Base-by-base conservation (phyloP, 306 rosid species). In the Gynostemma pentaphyllum region DNA sequence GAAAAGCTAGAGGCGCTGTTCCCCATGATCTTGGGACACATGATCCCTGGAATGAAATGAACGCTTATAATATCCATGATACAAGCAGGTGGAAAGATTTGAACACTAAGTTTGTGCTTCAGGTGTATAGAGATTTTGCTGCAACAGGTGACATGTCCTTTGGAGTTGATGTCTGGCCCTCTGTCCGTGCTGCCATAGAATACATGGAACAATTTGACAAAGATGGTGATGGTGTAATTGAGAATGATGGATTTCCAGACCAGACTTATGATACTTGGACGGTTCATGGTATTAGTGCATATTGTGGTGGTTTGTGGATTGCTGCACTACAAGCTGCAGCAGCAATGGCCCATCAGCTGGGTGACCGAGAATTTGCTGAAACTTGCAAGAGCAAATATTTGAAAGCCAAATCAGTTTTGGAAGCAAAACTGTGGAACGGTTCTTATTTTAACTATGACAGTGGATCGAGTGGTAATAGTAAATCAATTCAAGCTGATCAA, bases 321-420 rank as follows among this genome's bases (percentile, higher is more conserved):
- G 95, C 98, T 32, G 94, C 98, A 51, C 92, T 92, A 56, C 98
- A 92, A 75, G 96, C 98, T 69, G 96, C 98, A 63, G 96, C 98
- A 57, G 90, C 88, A 15, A 92, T 92, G 98, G 98, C 98, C 72
- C 54, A 75, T 77, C 80, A 82, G 66, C 73, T 92, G 2, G 96
- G 94, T 16, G 96, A 88, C 76, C 79, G 15, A 55, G 75, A 77
- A 16, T 92, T 92, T 74, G 96, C 96, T 0, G 96, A 88, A 72
- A 78, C 80, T 67, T 88, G 96, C 84, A 92, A 92, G 76, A 77
- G 94, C 64, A 84, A 77, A 70, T 88, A 64, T 81, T 68, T 88
- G 80, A 84, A 82, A 79, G 96, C 99, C 67, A 92, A 88, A 74
- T 89, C 94, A 9, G 80, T 85, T 50, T 86, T 80, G 80, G 98